phyloP scores from a whole-genome alignment of 352 stramenopile species.

The Blastocystis sp. region DNA sequence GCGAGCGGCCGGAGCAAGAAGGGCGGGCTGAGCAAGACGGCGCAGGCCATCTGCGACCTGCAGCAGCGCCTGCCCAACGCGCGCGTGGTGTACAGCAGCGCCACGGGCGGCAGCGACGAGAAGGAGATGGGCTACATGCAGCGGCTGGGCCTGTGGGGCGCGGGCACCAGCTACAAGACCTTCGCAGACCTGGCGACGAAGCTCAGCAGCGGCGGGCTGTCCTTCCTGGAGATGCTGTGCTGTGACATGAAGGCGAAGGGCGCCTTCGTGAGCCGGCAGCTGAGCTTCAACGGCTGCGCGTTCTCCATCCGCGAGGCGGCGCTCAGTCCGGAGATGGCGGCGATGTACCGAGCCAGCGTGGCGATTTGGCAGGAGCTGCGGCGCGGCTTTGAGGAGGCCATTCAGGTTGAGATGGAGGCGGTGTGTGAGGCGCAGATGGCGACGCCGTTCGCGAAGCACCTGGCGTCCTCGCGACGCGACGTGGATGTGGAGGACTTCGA shows the following conservation, averaged over 20 bases:
- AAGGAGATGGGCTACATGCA: constrained; percentile 78
- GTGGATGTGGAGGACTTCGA: constrained; percentile 2
- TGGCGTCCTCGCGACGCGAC: neutral
- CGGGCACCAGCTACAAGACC: constrained; percentile 73
- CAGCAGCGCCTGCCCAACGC: constrained; percentile 76
- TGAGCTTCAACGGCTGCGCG: constrained; percentile 75
- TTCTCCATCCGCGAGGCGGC: constrained; percentile 72
- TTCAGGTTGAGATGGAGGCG: constrained; percentile 64
- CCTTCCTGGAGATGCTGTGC: constrained; percentile 78
- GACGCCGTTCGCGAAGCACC: constrained; percentile 11
- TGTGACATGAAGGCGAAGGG: constrained; percentile 79
- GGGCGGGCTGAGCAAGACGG: constrained; percentile 73
- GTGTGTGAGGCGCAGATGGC: neutral
- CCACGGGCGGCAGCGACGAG: constrained; percentile 77
- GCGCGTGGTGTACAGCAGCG: constrained; percentile 79
- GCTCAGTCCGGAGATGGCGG: constrained; percentile 8
- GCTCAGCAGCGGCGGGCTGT: constrained; percentile 75
- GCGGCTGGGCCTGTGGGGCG: constrained; percentile 77
- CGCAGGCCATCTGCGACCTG: constrained; percentile 74
- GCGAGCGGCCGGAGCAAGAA: neutral
- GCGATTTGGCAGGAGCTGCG: constrained; percentile 64
- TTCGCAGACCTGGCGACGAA: constrained; percentile 75
- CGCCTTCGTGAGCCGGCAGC: constrained; percentile 74
- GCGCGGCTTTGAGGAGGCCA: constrained; percentile 61
- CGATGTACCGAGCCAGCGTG: constrained; percentile 66